Conservation (phyloP, 2,329 filamentous ascomycete species). For the Aspergillus tanneri region DNA sequence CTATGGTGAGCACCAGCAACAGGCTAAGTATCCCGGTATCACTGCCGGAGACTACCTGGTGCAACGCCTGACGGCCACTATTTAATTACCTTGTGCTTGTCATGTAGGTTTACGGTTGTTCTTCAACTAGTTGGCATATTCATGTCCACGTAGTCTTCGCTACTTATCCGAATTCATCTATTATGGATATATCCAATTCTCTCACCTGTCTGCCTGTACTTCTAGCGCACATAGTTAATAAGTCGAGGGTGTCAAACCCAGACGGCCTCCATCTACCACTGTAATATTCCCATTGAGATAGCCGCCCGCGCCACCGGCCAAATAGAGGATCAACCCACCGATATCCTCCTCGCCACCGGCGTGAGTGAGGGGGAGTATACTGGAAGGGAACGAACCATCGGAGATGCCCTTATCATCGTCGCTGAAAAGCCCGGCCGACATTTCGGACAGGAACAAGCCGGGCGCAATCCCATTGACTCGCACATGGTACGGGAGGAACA, state of each 20-base stretch:
- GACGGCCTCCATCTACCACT: constrained; percentile 62
- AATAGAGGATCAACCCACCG: constrained; percentile 63
- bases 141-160: too few relatives aligned
- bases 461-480: constrained; percentile 53
- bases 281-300: constrained; percentile 66
- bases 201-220: not conserved
- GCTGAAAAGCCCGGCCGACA: constrained; percentile 54
- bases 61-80: constrained; percentile 75
- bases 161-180: too few relatives aligned
- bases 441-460: constrained; percentile 60
- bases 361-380: constrained; percentile 57
- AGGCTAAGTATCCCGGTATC: constrained; percentile 72
- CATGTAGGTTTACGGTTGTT: not conserved
- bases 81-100: constrained; percentile 15
- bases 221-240: constrained; percentile 42
- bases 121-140: not conserved
- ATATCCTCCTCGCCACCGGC: constrained; percentile 64
- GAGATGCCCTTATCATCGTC: constrained; percentile 37
- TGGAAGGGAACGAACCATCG: constrained; percentile 43
- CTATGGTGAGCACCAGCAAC: constrained; percentile 55
- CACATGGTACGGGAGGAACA: constrained; percentile 43
- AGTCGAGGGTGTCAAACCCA: constrained; percentile 56
- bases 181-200: not conserved
- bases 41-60: constrained; percentile 79
- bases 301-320: constrained; percentile 63